Conservation (phyloP, 139 green algal species). For the Coccomyxa sp. region DNA sequence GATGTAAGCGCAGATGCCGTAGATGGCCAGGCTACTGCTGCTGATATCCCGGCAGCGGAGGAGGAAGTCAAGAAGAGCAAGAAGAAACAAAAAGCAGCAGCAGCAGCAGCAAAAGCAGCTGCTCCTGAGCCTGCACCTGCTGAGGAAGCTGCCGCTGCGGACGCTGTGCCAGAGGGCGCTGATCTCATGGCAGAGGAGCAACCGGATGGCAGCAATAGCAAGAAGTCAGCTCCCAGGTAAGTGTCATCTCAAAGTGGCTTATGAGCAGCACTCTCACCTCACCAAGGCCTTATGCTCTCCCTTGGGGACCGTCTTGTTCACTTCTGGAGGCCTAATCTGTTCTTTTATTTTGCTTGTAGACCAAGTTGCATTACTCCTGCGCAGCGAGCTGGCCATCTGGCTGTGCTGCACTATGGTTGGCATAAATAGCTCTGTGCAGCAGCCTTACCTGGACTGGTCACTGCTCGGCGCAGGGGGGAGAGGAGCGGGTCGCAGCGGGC, state of each 20-base stretch:
- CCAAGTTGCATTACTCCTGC: not conserved
- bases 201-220: no score
- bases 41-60: no score
- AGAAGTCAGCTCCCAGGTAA: no score
- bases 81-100: slow-evolving; percentile 10
- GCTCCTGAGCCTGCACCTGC: not conserved
- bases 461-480: not conserved
- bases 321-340: not conserved
- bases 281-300: no score
- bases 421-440: not conserved
- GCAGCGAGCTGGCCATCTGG: not conserved
- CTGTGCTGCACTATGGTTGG: not conserved
- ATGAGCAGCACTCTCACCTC: no score
- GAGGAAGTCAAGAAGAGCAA: slow-evolving; percentile 27
- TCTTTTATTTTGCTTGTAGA: no score
- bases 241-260: no score
- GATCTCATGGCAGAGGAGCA: no score
- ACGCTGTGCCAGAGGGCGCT: no score
- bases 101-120: not conserved
- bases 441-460: not conserved
- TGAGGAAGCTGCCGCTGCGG: not conserved
- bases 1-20: no score
- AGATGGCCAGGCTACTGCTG: no score
- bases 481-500: slow-evolving; percentile 32
- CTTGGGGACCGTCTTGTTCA: slow-evolving; percentile 3